Conservation (phyloP, 345 rosid genomes). For the Salix exigua region DNA sequence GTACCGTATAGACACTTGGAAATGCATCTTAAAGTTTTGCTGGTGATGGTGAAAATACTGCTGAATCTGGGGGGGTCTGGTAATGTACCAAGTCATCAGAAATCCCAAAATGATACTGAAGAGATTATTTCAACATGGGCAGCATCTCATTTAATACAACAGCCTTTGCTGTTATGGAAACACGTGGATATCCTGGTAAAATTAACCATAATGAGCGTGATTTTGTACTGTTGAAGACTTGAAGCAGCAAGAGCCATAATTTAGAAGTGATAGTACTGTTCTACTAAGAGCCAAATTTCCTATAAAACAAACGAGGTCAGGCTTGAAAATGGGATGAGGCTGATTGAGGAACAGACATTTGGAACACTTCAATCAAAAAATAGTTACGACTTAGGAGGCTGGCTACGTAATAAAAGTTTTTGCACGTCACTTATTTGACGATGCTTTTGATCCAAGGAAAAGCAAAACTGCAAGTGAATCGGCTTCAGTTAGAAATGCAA, state of each 20-base stretch:
- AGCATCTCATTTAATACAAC: not conserved
- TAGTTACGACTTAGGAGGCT: not conserved
- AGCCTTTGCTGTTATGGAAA: not conserved
- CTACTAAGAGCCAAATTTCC: constrained; percentile 3
- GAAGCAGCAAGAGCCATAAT: not conserved
- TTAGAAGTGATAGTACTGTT: not conserved
- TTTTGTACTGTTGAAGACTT: not conserved
- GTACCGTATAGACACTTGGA: too few relatives aligned
- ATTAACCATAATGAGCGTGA: not conserved
- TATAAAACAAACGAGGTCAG: not conserved
- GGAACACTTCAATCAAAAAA: not conserved
- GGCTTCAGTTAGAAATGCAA: constrained; percentile 1
- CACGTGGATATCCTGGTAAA: not conserved
- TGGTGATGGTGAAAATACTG: not conserved
- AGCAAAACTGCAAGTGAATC: constrained; percentile 3
- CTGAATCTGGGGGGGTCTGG: not conserved
- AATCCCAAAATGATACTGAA: not conserved
- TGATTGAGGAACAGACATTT: constrained; percentile 3
- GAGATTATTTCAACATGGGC: not conserved
- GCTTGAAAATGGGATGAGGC: constrained; percentile 4
- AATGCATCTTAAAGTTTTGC: too few relatives aligned
- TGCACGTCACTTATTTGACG: constrained; percentile 4
- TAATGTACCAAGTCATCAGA: not conserved
- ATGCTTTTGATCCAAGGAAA: constrained; percentile 1
- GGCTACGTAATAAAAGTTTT: constrained; percentile 6